Conservation (phyloP, 2,329 filamentous ascomycete genomes). For the Biscogniauxia mediterranea region DNA sequence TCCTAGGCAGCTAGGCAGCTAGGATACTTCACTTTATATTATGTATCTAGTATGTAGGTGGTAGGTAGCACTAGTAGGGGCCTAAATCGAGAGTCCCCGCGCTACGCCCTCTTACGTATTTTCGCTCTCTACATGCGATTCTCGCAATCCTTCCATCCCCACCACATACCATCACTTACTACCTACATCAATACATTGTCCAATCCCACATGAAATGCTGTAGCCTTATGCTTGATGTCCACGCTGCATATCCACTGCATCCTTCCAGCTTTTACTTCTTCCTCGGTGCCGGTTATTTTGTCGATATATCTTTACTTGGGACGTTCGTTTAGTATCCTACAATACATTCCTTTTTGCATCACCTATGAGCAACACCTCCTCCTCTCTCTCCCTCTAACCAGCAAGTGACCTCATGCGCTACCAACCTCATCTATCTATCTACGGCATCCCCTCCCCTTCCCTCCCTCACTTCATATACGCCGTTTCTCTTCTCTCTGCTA, state of each 20-base stretch:
- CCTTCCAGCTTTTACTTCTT: background rate
- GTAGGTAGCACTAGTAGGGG: no score
- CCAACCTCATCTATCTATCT: background rate
- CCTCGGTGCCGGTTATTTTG: background rate
- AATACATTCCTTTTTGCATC: background rate
- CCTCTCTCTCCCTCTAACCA: background rate
- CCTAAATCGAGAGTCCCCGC: no score
- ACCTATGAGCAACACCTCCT: no score
- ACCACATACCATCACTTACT: no score
- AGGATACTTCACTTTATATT: no score
- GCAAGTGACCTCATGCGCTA: background rate
- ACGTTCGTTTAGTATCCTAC: background rate
- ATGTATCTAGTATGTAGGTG: no score
- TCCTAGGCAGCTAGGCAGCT: no score
- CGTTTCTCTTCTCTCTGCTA: background rate
- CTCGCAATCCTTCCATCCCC: no score
- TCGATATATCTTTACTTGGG: background rate
- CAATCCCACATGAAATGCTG: no score
- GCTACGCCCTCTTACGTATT: no score
- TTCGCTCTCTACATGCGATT: no score
- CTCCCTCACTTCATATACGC: background rate
- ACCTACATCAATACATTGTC: no score
- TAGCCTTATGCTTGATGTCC: background rate
- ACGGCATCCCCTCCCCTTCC: background rate
- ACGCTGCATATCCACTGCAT: background rate